A percentile compares a stretch with the other conserved stretches of the same genome.
Evolutionary conservation across 164 flowering plant genomes (phyloP).

Genomic region (Houttuynia cordata): DNA sequence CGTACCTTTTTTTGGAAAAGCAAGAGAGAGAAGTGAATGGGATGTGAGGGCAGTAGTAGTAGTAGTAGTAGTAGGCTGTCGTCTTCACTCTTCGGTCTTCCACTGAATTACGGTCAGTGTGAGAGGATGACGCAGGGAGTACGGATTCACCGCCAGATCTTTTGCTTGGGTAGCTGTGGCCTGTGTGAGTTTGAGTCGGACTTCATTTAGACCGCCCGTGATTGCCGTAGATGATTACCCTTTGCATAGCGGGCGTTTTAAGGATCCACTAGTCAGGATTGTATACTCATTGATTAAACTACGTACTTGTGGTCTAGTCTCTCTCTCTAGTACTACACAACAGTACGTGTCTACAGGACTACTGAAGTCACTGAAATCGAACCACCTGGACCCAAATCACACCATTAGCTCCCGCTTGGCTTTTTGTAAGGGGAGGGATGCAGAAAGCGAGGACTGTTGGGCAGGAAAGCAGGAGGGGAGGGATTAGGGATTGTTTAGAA

Average conservation of each 20-base stretch:
- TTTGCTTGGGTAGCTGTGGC: slow-evolving; percentile 5
- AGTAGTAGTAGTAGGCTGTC: too few species aligned
- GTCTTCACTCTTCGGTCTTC: too few species aligned
- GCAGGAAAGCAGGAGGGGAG: background rate
- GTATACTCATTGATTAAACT: background rate
- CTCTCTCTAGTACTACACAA: background rate
- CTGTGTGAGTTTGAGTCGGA: background rate
- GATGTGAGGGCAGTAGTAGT: background rate
- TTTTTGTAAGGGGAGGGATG: background rate
- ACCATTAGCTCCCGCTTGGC: background rate
- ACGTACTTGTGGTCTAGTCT: background rate
- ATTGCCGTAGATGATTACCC: slow-evolving; percentile 6
- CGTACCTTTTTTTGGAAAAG: background rate
- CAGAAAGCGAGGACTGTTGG: background rate
- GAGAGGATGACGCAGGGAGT: background rate
- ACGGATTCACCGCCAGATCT: slow-evolving; percentile 12
- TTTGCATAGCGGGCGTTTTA: slow-evolving; percentile 1
- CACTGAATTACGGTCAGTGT: background rate
- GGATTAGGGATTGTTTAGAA: too few species aligned
- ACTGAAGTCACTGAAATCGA: too few species aligned
- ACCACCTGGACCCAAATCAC: too few species aligned
- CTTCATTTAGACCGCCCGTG: too few species aligned
- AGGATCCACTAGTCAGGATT: slow-evolving; percentile 8
- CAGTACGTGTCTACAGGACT: too few species aligned
- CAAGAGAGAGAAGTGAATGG: slow-evolving; percentile 11